A percentile compares a stretch with the other conserved stretches of the same genome.
These are phyloP conservation scores for Eimeria falciformis DNA, from an alignment of 169 alveolate genomes.

Conservation along the genomic window DNA sequence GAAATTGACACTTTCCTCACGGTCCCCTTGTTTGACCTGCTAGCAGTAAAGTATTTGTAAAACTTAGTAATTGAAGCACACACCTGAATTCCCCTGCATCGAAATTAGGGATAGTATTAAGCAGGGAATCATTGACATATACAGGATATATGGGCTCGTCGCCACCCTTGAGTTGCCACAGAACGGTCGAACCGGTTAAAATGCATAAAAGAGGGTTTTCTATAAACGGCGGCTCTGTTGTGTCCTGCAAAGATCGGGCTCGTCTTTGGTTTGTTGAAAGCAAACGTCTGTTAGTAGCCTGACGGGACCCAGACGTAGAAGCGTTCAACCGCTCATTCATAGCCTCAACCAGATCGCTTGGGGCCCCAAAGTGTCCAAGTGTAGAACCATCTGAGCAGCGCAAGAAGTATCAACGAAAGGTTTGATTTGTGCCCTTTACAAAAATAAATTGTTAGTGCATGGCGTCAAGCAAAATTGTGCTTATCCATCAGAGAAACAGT, in stretches of 20 bases:
- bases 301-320: not conserved
- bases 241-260: not conserved
- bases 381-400: slow-evolving; percentile 53
- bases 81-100: slow-evolving; percentile 81
- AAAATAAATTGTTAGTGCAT: too few species aligned
- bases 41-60: too few species aligned
- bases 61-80: too few species aligned
- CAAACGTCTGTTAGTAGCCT: not conserved
- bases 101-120: slow-evolving; percentile 83
- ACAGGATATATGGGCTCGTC: slow-evolving; percentile 81
- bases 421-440: too few species aligned
- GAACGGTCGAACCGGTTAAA: slow-evolving; percentile 3
- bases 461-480: too few species aligned
- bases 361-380: slow-evolving; percentile 29
- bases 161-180: slow-evolving; percentile 45
- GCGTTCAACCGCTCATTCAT: slow-evolving; percentile 14
- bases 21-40: too few species aligned
- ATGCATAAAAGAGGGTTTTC: slow-evolving; percentile 40
- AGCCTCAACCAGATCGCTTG: not conserved
- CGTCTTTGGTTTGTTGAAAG: not conserved
- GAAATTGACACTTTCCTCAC: too few species aligned
- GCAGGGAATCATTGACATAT: slow-evolving; percentile 81
- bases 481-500: too few species aligned
- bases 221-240: slow-evolving; percentile 9
- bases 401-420: too few species aligned